Conservation (phyloP, 345 rosid genomes). For the Citrus unshiu region DNA sequence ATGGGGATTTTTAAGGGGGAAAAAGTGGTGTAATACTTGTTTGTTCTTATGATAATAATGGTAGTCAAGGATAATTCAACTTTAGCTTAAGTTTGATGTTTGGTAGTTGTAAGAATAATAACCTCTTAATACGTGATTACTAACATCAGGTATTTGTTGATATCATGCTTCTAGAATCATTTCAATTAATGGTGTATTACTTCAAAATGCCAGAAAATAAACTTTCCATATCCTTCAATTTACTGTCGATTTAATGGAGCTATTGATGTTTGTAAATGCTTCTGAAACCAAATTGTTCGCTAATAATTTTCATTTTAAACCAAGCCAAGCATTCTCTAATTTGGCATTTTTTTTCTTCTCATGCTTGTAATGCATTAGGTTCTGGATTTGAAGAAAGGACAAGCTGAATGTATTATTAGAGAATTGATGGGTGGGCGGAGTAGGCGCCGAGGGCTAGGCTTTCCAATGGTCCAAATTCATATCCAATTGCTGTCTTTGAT, state of each 20-base stretch:
- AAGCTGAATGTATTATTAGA: slow-evolving; percentile 58
- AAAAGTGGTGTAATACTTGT: background rate
- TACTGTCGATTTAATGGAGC: background rate
- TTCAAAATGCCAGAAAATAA: background rate
- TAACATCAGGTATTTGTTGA: background rate
- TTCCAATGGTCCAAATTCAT: slow-evolving; percentile 51
- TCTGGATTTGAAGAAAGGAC: slow-evolving; percentile 67
- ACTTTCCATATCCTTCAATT: background rate
- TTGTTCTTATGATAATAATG: background rate
- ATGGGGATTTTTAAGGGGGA: background rate
- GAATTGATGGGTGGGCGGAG: slow-evolving; percentile 52
- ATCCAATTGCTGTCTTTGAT: slow-evolving; percentile 51
- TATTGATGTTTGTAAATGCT: background rate
- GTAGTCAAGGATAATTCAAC: background rate
- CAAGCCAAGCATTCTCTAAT: background rate
- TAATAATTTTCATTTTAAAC: background rate
- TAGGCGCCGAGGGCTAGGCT: slow-evolving; percentile 47
- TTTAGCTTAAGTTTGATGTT: background rate
- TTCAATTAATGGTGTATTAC: background rate
- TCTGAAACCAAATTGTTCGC: background rate
- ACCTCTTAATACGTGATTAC: background rate
- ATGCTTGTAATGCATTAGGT: slow-evolving; percentile 38
- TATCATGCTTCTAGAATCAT: background rate
- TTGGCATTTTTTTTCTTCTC: background rate
- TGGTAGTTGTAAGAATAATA: background rate